Base-by-base conservation (phyloP, 2,329 filamentous ascomycete species). In the Ceratocystis harringtonii region DNA sequence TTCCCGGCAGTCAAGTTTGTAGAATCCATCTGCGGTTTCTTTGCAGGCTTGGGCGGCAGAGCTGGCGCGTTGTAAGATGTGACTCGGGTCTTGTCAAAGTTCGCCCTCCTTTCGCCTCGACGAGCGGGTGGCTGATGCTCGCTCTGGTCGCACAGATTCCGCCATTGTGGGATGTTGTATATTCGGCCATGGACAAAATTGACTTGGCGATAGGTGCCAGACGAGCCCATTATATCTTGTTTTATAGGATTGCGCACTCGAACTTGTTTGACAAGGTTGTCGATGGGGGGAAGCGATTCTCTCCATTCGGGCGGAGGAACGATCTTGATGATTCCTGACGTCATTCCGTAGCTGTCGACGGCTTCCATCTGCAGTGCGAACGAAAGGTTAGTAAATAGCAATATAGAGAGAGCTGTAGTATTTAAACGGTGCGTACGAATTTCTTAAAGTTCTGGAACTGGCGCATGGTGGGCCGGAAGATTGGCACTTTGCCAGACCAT, bases 101-200 rank as follows among this genome's bases (percentile, higher is more conserved):
- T 83, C 32, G 84, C 83, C 68, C 89, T 84, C 69, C 88, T 81
- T 76, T 94, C 89, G 64, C 95, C 94, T 73, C 94, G 86, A 71
- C 86, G 86, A 5, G 94, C 94, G 0, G 94, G 94, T 8, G 94
- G 94, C 71, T 97, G 94, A 73, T 99, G 91, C 71, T 96, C 92
- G 73, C 90, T 92, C 76, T 96, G 91, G 69, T 96, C 89, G 73
- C 92, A 96, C 48, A 97, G 81, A 65, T 89, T 84, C 70, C 91
- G 90, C 94, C 94, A 99, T 75, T 99, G 92, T 0, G 92, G 92
- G 3, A 99, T 80, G 70, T 96, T 99, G 78, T 99, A 99, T 15
- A 91, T 91, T 73, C 94, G 84, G 74, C 95, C 90, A 76, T 96
- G 95, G 72, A 97, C 86, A 67, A 99, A 92, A 73, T 99, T 99